Base-by-base conservation (phyloP, 2,329 filamentous ascomycete species). In the Orbilia javanica region DNA sequence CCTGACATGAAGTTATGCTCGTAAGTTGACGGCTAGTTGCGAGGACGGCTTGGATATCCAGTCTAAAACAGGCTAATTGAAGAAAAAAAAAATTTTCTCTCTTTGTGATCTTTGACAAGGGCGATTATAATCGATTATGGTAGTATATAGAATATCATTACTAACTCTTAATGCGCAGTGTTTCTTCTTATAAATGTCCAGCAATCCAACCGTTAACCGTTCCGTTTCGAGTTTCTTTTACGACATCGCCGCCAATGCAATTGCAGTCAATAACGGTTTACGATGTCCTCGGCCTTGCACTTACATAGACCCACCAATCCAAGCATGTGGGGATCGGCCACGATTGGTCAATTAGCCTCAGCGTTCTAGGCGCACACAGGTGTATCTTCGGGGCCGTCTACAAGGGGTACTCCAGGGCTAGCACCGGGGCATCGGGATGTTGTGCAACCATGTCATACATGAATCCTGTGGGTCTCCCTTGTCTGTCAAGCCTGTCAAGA, bases 351-450 rank as follows among this genome's bases (percentile, higher is more conserved):
- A 65, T 66, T 39, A 42, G 8, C 34, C 39, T 48, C 55, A 52
- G 39, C 22, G 7, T 10, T 27, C 48, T 50, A 66, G 52, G 15
- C 46, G 39, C 34, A 48, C 50, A 66, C 69, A 39, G 69, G 69
- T 53, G 27, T 25, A 46, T 50, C 69, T 57, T 73, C 69, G 69
- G 69, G 69, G 48, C 57, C 48, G 13, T 55, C 22, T 69, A 29
- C 62, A 36, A 29, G 66, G 74, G 48, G 36, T 44, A 34, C 52
- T 57, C 52, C 52, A 57, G 52, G 52, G 52, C 52, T 34, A 53
- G 22, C 50, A 65, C 57, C 73, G 57, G 72, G 73, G 50, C 74
- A 68, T 70, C 68, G 74, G 74, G 67, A 78, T 72, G 67, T 63
- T 72, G 74, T 78, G 74, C 74, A 68, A 78, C 74, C 74, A 71